A percentile compares a stretch with the other conserved stretches of the same genome.
Evolutionary conservation across 2,329 filamentous ascomycete genomes (phyloP).

Genomic region (Phialemonium atrogriseum): DNA sequence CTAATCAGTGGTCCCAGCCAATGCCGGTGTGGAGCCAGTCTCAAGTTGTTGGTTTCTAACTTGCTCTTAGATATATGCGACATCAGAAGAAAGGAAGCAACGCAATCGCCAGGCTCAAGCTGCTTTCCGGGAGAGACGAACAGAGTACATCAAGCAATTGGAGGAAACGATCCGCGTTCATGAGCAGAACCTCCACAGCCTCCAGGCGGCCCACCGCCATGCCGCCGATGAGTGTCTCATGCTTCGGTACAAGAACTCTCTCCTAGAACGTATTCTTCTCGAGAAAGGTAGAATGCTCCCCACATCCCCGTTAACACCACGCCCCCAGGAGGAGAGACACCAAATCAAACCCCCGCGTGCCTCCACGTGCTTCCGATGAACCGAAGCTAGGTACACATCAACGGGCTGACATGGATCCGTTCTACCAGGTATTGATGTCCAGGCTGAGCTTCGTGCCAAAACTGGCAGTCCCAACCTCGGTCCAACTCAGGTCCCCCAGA

Average conservation of each 20-base stretch:
- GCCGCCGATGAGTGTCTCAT: conserved; percentile 96
- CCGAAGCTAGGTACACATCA: conserved; percentile 3
- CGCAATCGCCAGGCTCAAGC: conserved; percentile 95
- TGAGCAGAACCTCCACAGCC: conserved; percentile 84
- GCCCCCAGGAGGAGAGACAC: too few relatives aligned
- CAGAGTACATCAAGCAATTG: conserved; percentile 98
- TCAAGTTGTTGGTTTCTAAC: conserved; percentile 8
- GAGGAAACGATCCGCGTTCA: conserved; percentile 96
- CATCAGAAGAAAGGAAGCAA: conserved; percentile 96
- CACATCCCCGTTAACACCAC: too few relatives aligned
- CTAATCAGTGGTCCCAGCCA: too few relatives aligned
- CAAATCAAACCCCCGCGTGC: too few relatives aligned
- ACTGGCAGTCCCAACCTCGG: conserved; percentile 76
- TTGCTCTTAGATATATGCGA: conserved; percentile 77
- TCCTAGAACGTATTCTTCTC: conserved; percentile 87
- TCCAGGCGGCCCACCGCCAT: conserved; percentile 89
- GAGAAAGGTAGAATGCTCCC: conserved; percentile 66
- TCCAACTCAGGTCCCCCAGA: conserved; percentile 59
- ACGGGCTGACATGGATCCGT: background rate
- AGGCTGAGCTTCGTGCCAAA: conserved; percentile 89
- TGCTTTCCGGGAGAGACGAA: conserved; percentile 90
- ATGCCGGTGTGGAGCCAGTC: too few relatives aligned
- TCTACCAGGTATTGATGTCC: conserved; percentile 85
- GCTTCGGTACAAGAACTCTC: conserved; percentile 96
- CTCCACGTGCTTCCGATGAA: too few relatives aligned